Evolutionary conservation across 73 alveolate species (phyloP).

Genomic region (Paramecium tetraurelia): DNA sequence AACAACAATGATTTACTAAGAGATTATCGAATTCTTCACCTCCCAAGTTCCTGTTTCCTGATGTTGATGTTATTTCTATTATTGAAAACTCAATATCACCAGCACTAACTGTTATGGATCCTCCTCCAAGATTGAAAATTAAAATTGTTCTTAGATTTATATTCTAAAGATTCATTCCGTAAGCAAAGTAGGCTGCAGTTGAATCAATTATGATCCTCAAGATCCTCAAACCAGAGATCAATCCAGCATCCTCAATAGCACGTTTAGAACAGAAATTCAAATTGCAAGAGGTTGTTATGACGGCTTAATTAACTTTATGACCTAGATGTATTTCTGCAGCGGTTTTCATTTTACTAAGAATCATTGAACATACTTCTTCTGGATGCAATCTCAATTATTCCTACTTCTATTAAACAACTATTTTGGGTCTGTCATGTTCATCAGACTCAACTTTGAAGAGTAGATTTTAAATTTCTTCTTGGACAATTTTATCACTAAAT

Average conservation of each 20-base stretch:
- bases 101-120: slow-evolving; percentile 89
- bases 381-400: slow-evolving; percentile 66
- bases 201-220: slow-evolving; percentile 91
- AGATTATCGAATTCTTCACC: slow-evolving; percentile 96
- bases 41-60: slow-evolving; percentile 93
- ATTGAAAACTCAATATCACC: slow-evolving; percentile 86
- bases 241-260: slow-evolving; percentile 95
- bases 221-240: slow-evolving; percentile 88
- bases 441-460: slow-evolving; percentile 70
- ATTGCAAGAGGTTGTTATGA: slow-evolving; percentile 86
- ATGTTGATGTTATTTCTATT: slow-evolving; percentile 89
- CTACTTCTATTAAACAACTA: slow-evolving; percentile 58
- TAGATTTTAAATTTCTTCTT: slow-evolving; percentile 83
- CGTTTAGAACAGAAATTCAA: slow-evolving; percentile 87
- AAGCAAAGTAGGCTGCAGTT: slow-evolving; percentile 93
- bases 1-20: slow-evolving; percentile 70
- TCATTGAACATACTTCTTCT: slow-evolving; percentile 79
- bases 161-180: slow-evolving; percentile 82
- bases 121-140: slow-evolving; percentile 90
- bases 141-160: slow-evolving; percentile 67
- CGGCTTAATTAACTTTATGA: slow-evolving; percentile 77
- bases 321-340: slow-evolving; percentile 79
- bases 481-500: slow-evolving; percentile 78
- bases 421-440: slow-evolving; percentile 77
- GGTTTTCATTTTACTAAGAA: slow-evolving; percentile 76